Conservation (phyloP, 2,329 filamentous ascomycete genomes). For the Penicillium griseofulvum region DNA sequence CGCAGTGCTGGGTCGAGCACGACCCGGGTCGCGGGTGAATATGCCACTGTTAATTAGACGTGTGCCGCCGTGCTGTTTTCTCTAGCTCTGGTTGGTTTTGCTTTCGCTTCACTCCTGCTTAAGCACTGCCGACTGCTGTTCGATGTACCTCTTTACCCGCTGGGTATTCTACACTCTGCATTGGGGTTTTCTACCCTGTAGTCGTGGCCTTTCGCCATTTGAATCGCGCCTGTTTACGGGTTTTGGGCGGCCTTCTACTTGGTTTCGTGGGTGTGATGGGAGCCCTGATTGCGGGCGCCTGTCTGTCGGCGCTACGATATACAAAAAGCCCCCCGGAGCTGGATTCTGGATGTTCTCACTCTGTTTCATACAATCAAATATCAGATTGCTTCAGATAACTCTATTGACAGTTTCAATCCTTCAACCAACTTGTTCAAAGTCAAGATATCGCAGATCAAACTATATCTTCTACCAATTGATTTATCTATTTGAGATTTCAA, state of each 20-base stretch:
- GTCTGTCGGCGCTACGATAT: neutral
- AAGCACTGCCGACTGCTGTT: neutral
- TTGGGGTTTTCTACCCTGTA: neutral
- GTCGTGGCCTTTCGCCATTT: neutral
- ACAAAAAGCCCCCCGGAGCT: neutral
- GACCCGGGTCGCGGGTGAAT: conserved; percentile 6
- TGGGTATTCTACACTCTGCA: neutral
- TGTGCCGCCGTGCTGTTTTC: neutral
- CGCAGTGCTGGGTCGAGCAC: neutral
- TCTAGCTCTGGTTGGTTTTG: neutral
- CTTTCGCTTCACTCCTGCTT: neutral
- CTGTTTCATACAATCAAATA: neutral
- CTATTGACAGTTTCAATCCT: neutral
- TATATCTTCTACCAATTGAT: neutral
- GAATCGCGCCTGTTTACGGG: neutral
- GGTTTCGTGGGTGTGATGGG: neutral
- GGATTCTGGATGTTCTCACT: neutral
- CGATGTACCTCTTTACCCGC: neutral
- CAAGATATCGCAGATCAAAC: too few relatives aligned
- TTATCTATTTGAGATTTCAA: neutral
- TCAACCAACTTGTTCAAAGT: neutral
- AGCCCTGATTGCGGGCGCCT: neutral
- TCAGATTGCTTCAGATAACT: neutral
- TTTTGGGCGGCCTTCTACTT: neutral
- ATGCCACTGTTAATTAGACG: neutral